These are phyloP conservation scores for Boletus reticuloceps DNA, from an alignment of 768 basidiomycete genomes.

Conservation along the genomic window DNA sequence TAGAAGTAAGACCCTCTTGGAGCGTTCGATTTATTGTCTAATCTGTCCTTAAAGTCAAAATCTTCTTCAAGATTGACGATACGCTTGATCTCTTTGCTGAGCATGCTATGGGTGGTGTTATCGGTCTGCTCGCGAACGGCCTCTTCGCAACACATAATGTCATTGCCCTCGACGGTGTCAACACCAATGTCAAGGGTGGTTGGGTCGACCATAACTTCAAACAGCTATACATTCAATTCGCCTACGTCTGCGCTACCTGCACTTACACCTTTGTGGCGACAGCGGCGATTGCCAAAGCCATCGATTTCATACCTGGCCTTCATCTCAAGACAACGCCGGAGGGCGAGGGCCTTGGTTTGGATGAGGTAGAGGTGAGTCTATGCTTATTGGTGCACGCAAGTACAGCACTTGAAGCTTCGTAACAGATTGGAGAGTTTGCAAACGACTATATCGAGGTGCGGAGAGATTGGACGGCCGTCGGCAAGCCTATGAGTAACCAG, in stretches of 20 bases:
- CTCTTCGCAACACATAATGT: slow-evolving; percentile 70
- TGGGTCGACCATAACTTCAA: slow-evolving; percentile 78
- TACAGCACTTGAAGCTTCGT: not conserved
- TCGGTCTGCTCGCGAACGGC: slow-evolving; percentile 70
- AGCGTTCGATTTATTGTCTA: not conserved
- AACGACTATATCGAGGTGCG: slow-evolving; percentile 69
- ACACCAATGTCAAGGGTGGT: slow-evolving; percentile 50
- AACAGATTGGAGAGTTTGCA: slow-evolving; percentile 66
- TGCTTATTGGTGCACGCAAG: not conserved
- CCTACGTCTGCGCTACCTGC: slow-evolving; percentile 56
- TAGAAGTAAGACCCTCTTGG: slow-evolving; percentile 49
- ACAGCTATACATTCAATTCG: slow-evolving; percentile 77
- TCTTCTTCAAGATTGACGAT: slow-evolving; percentile 73
- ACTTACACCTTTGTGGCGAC: slow-evolving; percentile 63
- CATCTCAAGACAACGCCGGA: slow-evolving; percentile 51
- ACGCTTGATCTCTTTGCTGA: slow-evolving; percentile 91
- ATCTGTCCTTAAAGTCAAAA: slow-evolving; percentile 52
- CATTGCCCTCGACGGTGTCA: slow-evolving; percentile 68
- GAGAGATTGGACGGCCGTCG: slow-evolving; percentile 48
- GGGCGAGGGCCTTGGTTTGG: slow-evolving; percentile 63
- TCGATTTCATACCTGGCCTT: slow-evolving; percentile 60
- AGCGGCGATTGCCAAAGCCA: slow-evolving; percentile 52
- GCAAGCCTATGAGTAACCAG: slow-evolving; percentile 13
- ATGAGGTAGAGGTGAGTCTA: slow-evolving; percentile 62
- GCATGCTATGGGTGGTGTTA: slow-evolving; percentile 82